Base-by-base conservation (phyloP, 2,329 filamentous ascomycete genomes). In the Juglanconis juglandina region DNA sequence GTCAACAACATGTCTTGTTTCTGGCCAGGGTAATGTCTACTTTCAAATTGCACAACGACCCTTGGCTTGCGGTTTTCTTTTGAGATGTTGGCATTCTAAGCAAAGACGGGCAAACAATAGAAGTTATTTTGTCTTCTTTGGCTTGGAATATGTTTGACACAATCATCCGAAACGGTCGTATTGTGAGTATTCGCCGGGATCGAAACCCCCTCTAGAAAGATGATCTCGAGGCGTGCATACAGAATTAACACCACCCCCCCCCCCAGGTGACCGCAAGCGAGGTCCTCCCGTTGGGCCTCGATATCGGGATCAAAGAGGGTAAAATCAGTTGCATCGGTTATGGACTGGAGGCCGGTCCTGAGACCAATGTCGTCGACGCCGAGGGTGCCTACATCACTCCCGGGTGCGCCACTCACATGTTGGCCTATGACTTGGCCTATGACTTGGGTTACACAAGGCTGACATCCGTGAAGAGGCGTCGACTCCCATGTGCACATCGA, bases 231-330 rank as follows among this genome's bases (percentile, higher is more conserved):
- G 24, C 24, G 24, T 24, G 24, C 24, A 24, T 24, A 24, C 17
- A 5, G 14, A 51, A 7, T 13, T 13, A 13, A 46, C 9, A 5
- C 3, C n/a, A n/a, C n/a, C n/a, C 39, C 4, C 39, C 39, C 39
- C n/a, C n/a, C 34, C 35, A 79, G 77, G 76, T 78, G 47, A 81
- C 78, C 30, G 76, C 79, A 4, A 73, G 75, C 32, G 79, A 81
- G 61, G 69, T 79, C 5, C 69, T 80, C 3, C 71, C 75, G 9
- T 65, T 70, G 5, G 75, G 74, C 2, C 71, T 77, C 7, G 76
- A 80, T 24, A 78, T 82, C 42, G 79, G 78, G n/a, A 71, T 82
- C 57, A 74, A 71, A 60, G 67, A 75, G 61, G 78, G 78, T 59
- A 78, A 76, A 57, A 80, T 82, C 46, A 69, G 70, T 14, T 73